These are phyloP conservation scores for Zizania latifolia DNA, from an alignment of 176 grass and related monocot genomes.

Conservation along the genomic window DNA sequence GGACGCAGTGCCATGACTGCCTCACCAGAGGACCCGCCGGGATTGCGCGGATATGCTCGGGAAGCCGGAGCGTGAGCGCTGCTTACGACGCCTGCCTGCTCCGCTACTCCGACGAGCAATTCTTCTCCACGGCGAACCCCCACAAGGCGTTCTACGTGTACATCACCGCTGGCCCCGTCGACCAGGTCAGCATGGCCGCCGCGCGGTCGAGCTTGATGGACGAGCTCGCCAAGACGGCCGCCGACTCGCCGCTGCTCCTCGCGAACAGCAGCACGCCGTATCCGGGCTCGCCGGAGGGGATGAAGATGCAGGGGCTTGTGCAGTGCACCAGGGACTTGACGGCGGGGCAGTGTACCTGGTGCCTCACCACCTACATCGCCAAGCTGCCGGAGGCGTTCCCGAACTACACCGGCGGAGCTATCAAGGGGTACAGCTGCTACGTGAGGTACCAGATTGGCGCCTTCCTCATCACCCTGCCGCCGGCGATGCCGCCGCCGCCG, in stretches of 20 bases:
- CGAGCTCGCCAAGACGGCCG: background rate
- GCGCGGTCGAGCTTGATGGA: background rate
- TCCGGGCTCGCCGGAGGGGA: background rate
- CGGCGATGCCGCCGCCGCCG: background rate
- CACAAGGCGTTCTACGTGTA: rapidly evolving
- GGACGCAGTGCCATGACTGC: background rate
- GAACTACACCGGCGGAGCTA: background rate
- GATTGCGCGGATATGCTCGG: background rate
- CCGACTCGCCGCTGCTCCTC: background rate
- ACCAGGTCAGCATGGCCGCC: background rate
- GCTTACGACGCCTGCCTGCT: slow-evolving; percentile 30
- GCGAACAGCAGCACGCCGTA: background rate
- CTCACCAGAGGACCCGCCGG: background rate
- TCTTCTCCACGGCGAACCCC: background rate
- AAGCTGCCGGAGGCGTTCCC: background rate
- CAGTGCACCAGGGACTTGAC: slow-evolving; percentile 53
- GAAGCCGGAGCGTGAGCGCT: background rate
- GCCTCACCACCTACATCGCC: background rate
- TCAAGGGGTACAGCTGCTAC: slow-evolving; percentile 37
- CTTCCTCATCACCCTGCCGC: slow-evolving; percentile 18
- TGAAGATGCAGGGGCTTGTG: slow-evolving; percentile 39
- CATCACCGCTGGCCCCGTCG: background rate
- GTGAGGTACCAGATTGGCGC: background rate
- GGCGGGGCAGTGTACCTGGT: background rate
- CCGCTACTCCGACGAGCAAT: slow-evolving; percentile 23